These are phyloP conservation scores for Trichomonascus vanleenenianus DNA, from an alignment of 805 yeast genomes.

Conservation along the genomic window DNA sequence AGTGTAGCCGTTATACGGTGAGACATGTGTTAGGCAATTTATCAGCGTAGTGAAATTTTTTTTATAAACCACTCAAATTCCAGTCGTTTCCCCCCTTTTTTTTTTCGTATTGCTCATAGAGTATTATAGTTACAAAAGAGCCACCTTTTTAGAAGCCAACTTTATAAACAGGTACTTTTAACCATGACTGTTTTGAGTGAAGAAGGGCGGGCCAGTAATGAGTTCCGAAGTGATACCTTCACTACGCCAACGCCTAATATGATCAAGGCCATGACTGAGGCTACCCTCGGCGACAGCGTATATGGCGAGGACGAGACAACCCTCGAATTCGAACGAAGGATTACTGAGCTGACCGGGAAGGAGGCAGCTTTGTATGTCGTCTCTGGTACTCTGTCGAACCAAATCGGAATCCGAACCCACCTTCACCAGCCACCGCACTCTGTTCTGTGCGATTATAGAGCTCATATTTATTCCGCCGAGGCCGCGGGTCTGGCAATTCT, in stretches of 20 bases:
- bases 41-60: no score
- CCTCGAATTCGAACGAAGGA: conserved; percentile 49
- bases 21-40: no score
- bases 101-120: no score
- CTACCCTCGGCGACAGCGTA: conserved; percentile 81
- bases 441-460: conserved; percentile 77
- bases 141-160: no score
- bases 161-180: no score
- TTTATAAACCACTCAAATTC: no score
- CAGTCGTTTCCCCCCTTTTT: no score
- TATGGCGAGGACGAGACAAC: conserved; percentile 77
- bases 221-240: conserved; percentile 62
- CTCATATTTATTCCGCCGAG: conserved; percentile 77
- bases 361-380: conserved; percentile 77
- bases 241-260: conserved; percentile 76
- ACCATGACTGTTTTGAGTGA: no score
- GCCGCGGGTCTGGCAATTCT: conserved; percentile 88
- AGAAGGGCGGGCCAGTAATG: no score
- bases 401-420: conserved; percentile 71
- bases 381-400: conserved; percentile 88
- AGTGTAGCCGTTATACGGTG: no score
- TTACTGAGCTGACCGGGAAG: conserved; percentile 66
- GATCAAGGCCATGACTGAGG: conserved; percentile 49
- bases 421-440: conserved; percentile 77
- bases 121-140: no score